Conservation (phyloP, 257 asterid genomes). For the Solanum sejunctum region DNA sequence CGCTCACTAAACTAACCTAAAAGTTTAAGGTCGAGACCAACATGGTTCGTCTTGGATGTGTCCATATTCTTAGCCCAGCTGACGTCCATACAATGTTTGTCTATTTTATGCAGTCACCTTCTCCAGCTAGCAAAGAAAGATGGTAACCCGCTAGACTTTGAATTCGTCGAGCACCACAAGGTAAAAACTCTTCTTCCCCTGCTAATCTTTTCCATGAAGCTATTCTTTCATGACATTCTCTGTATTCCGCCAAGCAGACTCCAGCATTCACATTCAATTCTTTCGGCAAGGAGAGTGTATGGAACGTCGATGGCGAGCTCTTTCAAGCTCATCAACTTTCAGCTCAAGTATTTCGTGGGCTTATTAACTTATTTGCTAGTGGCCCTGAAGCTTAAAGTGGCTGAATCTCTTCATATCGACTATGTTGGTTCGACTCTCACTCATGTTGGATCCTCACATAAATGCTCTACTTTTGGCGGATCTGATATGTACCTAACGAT, state of each 20-base stretch:
- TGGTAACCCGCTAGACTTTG: constrained; percentile 70
- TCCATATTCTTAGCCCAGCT: not conserved
- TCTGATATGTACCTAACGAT: not conserved
- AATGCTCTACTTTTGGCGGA: not conserved
- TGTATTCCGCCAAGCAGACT: constrained; percentile 34
- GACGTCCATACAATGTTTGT: not conserved
- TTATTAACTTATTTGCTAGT: constrained; percentile 72
- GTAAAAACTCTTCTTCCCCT: constrained; percentile 16
- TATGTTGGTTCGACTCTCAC: not conserved
- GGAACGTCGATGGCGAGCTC: constrained; percentile 94
- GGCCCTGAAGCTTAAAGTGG: constrained; percentile 50
- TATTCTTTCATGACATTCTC: constrained; percentile 1
- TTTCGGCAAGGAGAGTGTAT: constrained; percentile 65
- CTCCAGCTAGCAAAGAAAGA: constrained; percentile 77
- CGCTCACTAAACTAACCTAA: not conserved
- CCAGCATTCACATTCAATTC: constrained; percentile 84
- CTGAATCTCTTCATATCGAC: not conserved
- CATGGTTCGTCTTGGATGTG: not conserved
- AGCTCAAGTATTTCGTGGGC: constrained; percentile 92
- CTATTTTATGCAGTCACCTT: constrained; percentile 63
- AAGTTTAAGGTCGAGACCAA: not conserved
- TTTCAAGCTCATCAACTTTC: constrained; percentile 77
- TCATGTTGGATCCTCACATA: not conserved
- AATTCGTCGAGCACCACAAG: constrained; percentile 88
- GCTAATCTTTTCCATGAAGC: not conserved